Evolutionary conservation across 441 rosid genomes (phyloP).

Genomic region (Dalechampia spathulata): DNA sequence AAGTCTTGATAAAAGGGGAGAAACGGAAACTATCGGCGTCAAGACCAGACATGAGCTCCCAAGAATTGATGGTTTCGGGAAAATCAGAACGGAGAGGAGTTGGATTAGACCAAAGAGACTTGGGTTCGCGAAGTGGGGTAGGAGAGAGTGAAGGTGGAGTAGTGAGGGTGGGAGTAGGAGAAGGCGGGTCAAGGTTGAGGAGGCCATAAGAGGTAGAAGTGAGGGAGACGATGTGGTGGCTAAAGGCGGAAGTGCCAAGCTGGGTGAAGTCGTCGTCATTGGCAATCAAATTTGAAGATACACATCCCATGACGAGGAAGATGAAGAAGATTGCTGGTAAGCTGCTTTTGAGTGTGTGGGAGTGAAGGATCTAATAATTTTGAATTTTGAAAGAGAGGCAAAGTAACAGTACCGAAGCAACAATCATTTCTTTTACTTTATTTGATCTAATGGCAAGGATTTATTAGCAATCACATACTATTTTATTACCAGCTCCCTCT

Average conservation of each 20-base stretch:
- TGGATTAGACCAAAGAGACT: constrained; percentile 37
- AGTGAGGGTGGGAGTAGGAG: constrained; percentile 18
- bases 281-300: constrained; percentile 64
- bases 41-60: constrained; percentile 91
- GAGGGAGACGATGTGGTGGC: constrained; percentile 82
- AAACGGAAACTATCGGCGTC: constrained; percentile 74
- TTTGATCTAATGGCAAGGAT: no score
- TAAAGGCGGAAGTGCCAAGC: constrained; percentile 53
- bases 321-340: background rate
- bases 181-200: constrained; percentile 63
- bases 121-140: constrained; percentile 31
- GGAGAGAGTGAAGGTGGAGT: constrained; percentile 36
- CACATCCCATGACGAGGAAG: constrained; percentile 61
- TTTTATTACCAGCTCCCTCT: no score
- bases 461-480: no score
- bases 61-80: constrained; percentile 59
- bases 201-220: constrained; percentile 90
- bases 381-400: constrained; percentile 9
- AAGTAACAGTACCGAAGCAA: background rate
- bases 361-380: no score
- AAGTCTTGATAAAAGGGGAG: constrained; percentile 24
- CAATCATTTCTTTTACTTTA: no score
- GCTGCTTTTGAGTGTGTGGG: background rate
- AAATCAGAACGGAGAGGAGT: constrained; percentile 22
- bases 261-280: constrained; percentile 70